These are phyloP conservation scores for Silene vulgaris DNA, from an alignment of 179 eudicot genomes.

Conservation along the genomic window DNA sequence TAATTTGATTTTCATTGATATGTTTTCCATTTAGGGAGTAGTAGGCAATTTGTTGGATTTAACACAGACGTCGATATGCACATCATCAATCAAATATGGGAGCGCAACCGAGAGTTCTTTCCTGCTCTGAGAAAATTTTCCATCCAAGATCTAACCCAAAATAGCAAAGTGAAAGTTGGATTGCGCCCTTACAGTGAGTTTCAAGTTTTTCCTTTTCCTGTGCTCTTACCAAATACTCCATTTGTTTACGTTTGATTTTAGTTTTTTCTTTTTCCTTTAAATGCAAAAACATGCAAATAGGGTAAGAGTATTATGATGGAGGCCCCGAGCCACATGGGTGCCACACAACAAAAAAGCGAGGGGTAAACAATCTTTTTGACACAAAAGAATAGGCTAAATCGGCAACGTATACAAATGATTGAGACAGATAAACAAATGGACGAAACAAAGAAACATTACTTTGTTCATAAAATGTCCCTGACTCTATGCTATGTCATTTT, in stretches of 20 bases:
- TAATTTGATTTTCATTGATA: not conserved
- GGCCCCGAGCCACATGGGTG: no score
- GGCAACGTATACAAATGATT: not conserved
- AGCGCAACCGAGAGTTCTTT: slow-evolving; percentile 59
- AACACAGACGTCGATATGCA: slow-evolving; percentile 52
- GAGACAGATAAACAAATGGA: not conserved
- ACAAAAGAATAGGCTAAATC: no score
- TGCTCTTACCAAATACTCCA: not conserved
- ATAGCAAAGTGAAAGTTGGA: slow-evolving; percentile 62
- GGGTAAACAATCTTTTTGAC: no score
- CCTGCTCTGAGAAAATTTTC: slow-evolving; percentile 48
- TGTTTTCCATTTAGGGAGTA: slow-evolving; percentile 51
- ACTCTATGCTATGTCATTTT: not conserved
- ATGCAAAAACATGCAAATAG: no score
- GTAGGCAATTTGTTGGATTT: slow-evolving; percentile 78
- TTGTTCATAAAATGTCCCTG: not conserved
- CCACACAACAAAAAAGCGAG: not conserved
- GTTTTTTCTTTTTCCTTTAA: no score
- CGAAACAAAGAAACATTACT: not conserved
- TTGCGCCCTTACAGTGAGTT: slow-evolving; percentile 88
- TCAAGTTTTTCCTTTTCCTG: not conserved
- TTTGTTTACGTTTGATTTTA: not conserved
- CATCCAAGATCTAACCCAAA: slow-evolving; percentile 33
- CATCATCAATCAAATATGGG: slow-evolving; percentile 60
- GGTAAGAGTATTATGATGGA: no score